These are phyloP conservation scores for Sanguinoderma infundibulare DNA, from an alignment of 1,284 basidiomycete species.

Conservation along the genomic window DNA sequence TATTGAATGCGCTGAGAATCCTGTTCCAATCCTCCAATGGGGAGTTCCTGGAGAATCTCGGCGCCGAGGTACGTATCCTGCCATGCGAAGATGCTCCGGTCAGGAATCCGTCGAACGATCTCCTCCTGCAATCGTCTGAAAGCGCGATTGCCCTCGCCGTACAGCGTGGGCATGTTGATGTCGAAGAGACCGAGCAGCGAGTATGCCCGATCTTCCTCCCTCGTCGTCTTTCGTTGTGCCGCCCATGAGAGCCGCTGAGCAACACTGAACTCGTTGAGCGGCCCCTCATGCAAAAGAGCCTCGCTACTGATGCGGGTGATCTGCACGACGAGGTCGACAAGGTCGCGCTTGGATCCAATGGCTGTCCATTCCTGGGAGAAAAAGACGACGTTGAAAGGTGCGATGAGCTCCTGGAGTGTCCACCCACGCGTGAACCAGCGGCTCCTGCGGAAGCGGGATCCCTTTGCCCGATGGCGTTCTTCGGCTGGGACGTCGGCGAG, in stretches of 20 bases:
- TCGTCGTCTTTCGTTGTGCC: background rate
- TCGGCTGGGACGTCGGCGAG: too few species aligned
- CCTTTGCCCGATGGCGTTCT: too few species aligned
- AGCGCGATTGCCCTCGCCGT: slow-evolving; percentile 4
- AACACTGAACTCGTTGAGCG: background rate
- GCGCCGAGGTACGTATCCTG: too few species aligned
- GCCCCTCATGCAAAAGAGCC: background rate
- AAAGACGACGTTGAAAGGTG: background rate
- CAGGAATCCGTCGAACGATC: background rate
- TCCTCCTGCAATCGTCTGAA: slow-evolving; percentile 7
- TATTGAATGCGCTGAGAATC: background rate
- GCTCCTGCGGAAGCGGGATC: too few species aligned
- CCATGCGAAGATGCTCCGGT: slow-evolving; percentile 1
- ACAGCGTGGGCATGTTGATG: slow-evolving; percentile 5
- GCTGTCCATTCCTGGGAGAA: background rate
- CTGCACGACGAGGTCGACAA: background rate
- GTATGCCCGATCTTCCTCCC: slow-evolving; percentile 7
- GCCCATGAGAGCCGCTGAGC: slow-evolving; percentile 7
- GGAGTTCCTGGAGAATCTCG: too few species aligned
- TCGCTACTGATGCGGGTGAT: background rate
- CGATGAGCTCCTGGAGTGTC: slow-evolving; percentile 8
- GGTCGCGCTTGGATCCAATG: background rate
- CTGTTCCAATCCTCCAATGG: too few species aligned
- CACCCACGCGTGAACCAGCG: too few species aligned
- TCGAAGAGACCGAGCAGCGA: slow-evolving; percentile 3